These are phyloP conservation scores for Lippia alba DNA, from an alignment of 305 asterid species.

Conservation along the genomic window DNA sequence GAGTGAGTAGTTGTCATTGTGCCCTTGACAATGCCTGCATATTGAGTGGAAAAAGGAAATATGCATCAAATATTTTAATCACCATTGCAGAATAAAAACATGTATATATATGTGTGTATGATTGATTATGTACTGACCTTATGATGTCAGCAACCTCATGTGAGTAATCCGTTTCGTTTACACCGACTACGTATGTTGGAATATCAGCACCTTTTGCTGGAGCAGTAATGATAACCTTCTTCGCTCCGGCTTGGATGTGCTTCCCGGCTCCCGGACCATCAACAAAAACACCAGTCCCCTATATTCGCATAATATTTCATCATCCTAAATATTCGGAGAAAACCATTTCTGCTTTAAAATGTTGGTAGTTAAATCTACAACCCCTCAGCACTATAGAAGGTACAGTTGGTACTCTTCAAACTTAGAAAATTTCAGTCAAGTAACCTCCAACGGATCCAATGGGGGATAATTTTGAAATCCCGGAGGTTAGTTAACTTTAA, in stretches of 20 bases:
- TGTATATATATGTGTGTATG: neutral
- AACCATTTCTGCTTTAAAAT: too few relatives aligned
- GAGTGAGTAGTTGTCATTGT: constrained; percentile 87
- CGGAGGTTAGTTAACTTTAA: too few relatives aligned
- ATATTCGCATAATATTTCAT: constrained; percentile 10
- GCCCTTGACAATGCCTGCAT: constrained; percentile 79
- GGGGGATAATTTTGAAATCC: too few relatives aligned
- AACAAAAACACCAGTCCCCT: constrained; percentile 84
- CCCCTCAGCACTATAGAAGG: too few relatives aligned
- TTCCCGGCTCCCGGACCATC: constrained; percentile 92
- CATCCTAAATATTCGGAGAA: neutral
- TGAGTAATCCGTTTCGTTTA: constrained; percentile 62
- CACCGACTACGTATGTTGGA: constrained; percentile 86
- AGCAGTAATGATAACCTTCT: constrained; percentile 82
- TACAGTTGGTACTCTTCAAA: too few relatives aligned
- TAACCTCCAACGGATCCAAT: too few relatives aligned
- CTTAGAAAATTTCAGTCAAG: too few relatives aligned
- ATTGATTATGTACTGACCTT: constrained; percentile 44
- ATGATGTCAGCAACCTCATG: constrained; percentile 68
- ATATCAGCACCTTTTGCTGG: constrained; percentile 90
- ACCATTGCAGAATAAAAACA: neutral
- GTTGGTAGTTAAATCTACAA: too few relatives aligned
- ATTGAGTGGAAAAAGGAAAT: neutral
- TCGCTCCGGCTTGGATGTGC: constrained; percentile 88
- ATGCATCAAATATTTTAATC: neutral